Percentiles rank a stretch among this genome's conserved stretches.
phyloP scores from a whole-genome alignment of 2,329 filamentous ascomycete genomes.

The Leptosphaerulina australis region DNA sequence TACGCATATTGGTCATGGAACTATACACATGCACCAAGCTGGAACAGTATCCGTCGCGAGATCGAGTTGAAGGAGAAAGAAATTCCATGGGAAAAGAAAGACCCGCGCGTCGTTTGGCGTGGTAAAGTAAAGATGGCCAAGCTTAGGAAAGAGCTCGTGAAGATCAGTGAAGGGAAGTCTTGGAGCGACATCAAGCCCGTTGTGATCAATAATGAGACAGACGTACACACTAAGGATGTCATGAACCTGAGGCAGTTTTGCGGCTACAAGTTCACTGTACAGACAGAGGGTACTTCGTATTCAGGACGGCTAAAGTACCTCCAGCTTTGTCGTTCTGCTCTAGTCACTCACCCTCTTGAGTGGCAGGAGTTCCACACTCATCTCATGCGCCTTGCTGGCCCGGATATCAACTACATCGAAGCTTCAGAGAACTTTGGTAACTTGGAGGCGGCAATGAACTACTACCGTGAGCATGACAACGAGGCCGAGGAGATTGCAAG shows the following conservation, averaged over 20 bases:
- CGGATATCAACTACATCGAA: conserved; percentile 43
- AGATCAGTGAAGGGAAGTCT: conserved; percentile 34
- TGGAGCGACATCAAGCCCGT: conserved; percentile 46
- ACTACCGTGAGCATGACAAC: conserved; percentile 35
- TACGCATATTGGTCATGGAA: conserved; percentile 47
- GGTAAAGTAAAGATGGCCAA: conserved; percentile 44
- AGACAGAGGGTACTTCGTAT: conserved; percentile 61
- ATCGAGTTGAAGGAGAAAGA: conserved; percentile 32
- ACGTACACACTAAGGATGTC: conserved; percentile 41
- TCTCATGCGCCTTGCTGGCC: conserved; percentile 39
- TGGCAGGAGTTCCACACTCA: conserved; percentile 47
- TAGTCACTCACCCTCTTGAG: conserved; percentile 41
- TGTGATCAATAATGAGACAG: conserved; percentile 41
- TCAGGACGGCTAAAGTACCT: conserved; percentile 62
- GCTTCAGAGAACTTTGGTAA: conserved; percentile 41
- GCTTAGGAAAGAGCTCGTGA: conserved; percentile 38
- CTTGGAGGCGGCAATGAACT: conserved; percentile 42
- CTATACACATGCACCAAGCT: conserved; percentile 44
- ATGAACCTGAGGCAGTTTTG: conserved; percentile 45
- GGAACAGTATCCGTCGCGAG: conserved; percentile 42
- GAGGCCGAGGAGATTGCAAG: conserved; percentile 39
- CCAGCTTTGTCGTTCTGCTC: conserved; percentile 54
- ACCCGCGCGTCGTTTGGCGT: conserved; percentile 40
- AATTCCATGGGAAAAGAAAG: conserved; percentile 39
- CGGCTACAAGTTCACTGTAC: conserved; percentile 59